Conservation (phyloP, 257 asterid species). For the Catharanthus roseus region DNA sequence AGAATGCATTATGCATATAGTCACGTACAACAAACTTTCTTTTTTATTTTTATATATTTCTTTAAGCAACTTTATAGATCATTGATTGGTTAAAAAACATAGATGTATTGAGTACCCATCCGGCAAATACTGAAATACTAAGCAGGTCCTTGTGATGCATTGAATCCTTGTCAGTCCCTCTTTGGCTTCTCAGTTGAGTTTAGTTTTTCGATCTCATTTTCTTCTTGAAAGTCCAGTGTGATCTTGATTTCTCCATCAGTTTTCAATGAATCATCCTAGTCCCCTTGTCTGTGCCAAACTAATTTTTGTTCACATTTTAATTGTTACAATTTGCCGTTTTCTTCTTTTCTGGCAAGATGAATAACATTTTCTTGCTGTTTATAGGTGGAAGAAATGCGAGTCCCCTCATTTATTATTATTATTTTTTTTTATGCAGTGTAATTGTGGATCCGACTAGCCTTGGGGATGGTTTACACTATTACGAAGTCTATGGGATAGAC, state of each 20-base stretch:
- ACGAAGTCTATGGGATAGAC: constrained; percentile 84
- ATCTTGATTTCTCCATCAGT: neutral
- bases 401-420: neutral
- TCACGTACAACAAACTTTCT: neutral
- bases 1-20: neutral
- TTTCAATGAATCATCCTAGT: neutral
- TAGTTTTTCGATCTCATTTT: neutral
- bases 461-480: constrained; percentile 80
- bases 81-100: neutral
- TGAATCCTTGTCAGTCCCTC: neutral
- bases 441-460: constrained; percentile 88
- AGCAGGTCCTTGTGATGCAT: neutral
- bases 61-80: neutral
- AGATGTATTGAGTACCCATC: neutral
- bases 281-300: neutral
- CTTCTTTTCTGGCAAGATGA: neutral
- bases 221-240: neutral
- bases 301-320: neutral
- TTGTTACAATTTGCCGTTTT: neutral
- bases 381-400: constrained; percentile 16
- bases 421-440: constrained; percentile 51
- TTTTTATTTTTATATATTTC: neutral
- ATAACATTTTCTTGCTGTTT: constrained; percentile 3
- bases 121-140: neutral
- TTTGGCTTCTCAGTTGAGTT: neutral